A percentile compares a stretch with the other conserved stretches of the same genome.
These are phyloP conservation scores for Podochytrium sp. DNA, from an alignment of 192 early-diverging fungal genomes.

Conservation along the genomic window DNA sequence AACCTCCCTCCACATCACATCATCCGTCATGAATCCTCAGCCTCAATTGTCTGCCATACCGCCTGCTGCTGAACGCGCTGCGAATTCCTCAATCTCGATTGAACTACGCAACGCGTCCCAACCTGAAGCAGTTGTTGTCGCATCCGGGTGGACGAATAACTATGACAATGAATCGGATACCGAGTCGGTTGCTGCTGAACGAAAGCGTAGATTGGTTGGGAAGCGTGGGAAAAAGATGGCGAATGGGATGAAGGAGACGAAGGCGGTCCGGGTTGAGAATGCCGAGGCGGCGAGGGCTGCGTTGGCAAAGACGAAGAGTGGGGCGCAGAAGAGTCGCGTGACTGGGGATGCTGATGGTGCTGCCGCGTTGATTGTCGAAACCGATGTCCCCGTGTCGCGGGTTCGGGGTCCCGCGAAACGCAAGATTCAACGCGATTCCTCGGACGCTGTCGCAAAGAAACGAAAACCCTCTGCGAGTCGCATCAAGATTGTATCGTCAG, in stretches of 20 bases:
- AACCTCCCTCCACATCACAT: neutral
- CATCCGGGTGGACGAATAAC: constrained; percentile 9
- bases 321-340: neutral
- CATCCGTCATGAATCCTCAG: neutral
- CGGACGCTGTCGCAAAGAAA: neutral
- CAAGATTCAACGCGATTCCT: neutral
- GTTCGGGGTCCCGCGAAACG: neutral
- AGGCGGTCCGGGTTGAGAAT: neutral
- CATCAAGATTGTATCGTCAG: neutral
- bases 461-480: neutral
- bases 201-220: neutral
- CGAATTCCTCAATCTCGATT: neutral
- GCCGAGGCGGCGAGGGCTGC: neutral
- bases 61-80: neutral
- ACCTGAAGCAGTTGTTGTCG: too few relatives aligned
- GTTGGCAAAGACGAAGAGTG: neutral
- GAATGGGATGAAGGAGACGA: constrained; percentile 16
- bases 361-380: neutral
- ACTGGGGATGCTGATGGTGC: neutral
- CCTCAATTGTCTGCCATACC: neutral
- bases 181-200: neutral
- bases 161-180: neutral
- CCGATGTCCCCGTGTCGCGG: neutral
- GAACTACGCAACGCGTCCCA: neutral
- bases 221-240: constrained; percentile 13